These are phyloP conservation scores for Glycine tomentella DNA, from an alignment of 306 rosid genomes.

Conservation along the genomic window DNA sequence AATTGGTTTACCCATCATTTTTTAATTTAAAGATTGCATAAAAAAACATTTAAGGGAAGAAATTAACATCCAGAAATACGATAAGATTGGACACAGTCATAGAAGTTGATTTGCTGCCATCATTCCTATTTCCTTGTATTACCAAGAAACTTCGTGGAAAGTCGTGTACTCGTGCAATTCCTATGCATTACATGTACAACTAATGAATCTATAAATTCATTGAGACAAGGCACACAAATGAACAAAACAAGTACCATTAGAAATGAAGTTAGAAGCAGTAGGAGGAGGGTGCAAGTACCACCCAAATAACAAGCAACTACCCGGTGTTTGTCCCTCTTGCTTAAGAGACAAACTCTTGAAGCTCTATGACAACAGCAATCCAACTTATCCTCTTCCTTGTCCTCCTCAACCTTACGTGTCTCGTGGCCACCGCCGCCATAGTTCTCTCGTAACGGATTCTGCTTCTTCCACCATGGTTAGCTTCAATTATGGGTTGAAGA, in stretches of 20 bases:
- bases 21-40: background rate
- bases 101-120: background rate
- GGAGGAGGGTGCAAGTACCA: constrained; percentile 60
- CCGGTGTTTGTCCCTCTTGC: constrained; percentile 68
- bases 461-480: constrained; percentile 40
- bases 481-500: constrained; percentile 54
- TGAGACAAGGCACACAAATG: background rate
- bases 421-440: constrained; percentile 51
- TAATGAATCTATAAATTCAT: constrained; percentile 38
- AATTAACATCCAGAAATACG: constrained; percentile 3
- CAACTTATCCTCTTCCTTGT: constrained; percentile 20
- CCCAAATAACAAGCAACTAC: constrained; percentile 50
- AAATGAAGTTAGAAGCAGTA: constrained; percentile 55
- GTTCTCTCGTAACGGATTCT: constrained; percentile 52
- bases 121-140: background rate
- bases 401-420: constrained; percentile 34
- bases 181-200: constrained; percentile 3
- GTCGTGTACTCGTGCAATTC: background rate
- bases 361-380: constrained; percentile 45
- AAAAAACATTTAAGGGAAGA: background rate
- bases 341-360: constrained; percentile 63
- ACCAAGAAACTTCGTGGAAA: constrained; percentile 44
- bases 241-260: background rate
- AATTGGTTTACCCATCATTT: background rate
- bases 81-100: constrained; percentile 47